Evolutionary conservation across 2,329 filamentous ascomycete genomes (phyloP), one percentile per base, ranked within the genome.

Genomic region (Peltaster fructicola): DNA sequence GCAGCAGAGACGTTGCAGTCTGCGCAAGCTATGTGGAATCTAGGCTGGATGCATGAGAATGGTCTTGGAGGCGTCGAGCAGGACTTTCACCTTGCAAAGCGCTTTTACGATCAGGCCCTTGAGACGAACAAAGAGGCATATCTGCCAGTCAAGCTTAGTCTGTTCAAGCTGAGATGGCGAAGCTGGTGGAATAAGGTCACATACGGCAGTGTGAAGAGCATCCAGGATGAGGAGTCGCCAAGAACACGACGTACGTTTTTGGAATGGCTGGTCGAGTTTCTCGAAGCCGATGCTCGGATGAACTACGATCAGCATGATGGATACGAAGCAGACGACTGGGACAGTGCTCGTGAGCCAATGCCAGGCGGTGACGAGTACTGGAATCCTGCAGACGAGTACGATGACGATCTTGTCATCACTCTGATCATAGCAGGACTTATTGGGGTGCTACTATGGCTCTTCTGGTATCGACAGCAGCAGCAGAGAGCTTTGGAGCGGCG

Each of bases 11-110:
- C 78, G 31, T 73, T 85, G 38, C 76, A 82, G 44, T 91, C 81
- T 39, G 88, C 85, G 3, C 90, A 98, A 52, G 88, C 90, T 8
- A 69, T 93, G 29, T 98, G 82, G 68, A 95, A 98, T 42, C 61
- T 98, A 8, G 90, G 88, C 4, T 98, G 88, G 88, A 95, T 98
- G 85, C 82, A 98, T 44, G 88, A 98, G 53, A 93, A 95, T 43
- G 88, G 88, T 6, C 63, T 95, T 24, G n/a, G n/a, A n/a, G 81
- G 84, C 2, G 67, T 95, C 11, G 75, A 78, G 27, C 88, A 98
- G 47, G 88, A 98, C 46, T 98, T 90, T 48, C 88, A 98, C 45
- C 70, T 98, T 29, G 88, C 90, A 2, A 98, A 98, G 54, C 65
- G 88, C 26, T 92, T 84, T 52, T 98, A 98, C 45, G 88, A 98